phyloP scores from a whole-genome alignment of 169 alveolate species.

The Plasmodium adleri region DNA sequence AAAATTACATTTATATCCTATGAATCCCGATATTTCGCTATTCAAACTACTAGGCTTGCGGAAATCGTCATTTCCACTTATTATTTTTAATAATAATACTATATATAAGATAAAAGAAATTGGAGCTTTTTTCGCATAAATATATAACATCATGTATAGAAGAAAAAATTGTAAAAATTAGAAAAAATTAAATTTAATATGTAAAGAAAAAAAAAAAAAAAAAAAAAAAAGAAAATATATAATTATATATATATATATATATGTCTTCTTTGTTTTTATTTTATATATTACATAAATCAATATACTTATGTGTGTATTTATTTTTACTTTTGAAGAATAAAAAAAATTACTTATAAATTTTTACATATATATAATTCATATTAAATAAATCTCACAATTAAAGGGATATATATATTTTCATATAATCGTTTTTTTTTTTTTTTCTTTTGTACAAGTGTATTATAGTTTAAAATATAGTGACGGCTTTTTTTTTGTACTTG shows the following conservation, averaged over 20 bases:
- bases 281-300: background rate
- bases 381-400: no score
- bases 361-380: no score
- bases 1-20: conserved; percentile 63
- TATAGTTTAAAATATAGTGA: no score
- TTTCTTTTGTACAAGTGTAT: no score
- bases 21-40: conserved; percentile 26
- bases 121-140: background rate
- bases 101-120: background rate
- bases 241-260: conserved; percentile 7
- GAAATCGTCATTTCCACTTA: conserved; percentile 10
- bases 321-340: background rate
- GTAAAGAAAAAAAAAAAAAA: background rate
- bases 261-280: background rate
- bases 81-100: background rate
- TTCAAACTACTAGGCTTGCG: conserved; percentile 2
- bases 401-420: no score
- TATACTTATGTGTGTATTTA: background rate
- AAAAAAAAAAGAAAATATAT: background rate
- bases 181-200: background rate
- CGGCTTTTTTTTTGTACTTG: no score
- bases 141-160: background rate
- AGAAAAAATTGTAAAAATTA: no score
- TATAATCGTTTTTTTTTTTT: no score
- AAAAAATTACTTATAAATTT: background rate